These are phyloP conservation scores for Myriosclerotinia scirpicola DNA, from an alignment of 2,329 filamentous ascomycete genomes.

Conservation along the genomic window DNA sequence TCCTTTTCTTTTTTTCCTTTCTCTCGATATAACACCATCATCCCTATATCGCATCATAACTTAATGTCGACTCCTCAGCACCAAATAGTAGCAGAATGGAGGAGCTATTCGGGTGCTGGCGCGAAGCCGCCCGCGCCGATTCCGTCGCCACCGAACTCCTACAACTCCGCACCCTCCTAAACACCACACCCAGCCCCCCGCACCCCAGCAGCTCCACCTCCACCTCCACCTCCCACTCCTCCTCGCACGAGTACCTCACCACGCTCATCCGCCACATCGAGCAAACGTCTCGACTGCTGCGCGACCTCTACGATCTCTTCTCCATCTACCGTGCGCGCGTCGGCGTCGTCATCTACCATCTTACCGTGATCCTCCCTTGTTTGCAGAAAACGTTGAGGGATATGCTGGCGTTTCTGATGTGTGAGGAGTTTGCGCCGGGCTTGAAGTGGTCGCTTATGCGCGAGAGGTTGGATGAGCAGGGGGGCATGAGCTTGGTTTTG, in stretches of 20 bases:
- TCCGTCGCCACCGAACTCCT: conserved; percentile 50
- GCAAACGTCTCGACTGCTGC: conserved; percentile 48
- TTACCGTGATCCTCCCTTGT: conserved; percentile 58
- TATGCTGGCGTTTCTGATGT: conserved; percentile 53
- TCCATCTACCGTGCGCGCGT: conserved; percentile 53
- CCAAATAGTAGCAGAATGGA: conserved; percentile 32
- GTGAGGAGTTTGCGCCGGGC: conserved; percentile 49
- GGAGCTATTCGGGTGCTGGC: conserved; percentile 49
- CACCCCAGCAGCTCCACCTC: conserved; percentile 40
- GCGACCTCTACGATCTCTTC: conserved; percentile 55
- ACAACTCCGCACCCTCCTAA: conserved; percentile 49
- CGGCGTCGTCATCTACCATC: conserved; percentile 53
- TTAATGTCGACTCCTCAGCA: conserved; percentile 35
- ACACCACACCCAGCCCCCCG: too few species aligned
- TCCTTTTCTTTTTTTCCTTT: background rate
- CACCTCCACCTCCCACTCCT: background rate
- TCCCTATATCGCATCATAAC: conserved; percentile 26
- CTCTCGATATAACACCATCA: background rate
- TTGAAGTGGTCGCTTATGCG: conserved; percentile 60
- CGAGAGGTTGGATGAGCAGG: conserved; percentile 54
- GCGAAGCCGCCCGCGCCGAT: conserved; percentile 55
- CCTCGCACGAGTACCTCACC: conserved; percentile 45
- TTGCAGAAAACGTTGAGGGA: conserved; percentile 53
- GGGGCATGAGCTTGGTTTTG: conserved; percentile 50
- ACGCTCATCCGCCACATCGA: conserved; percentile 44